Evolutionary conservation across 768 basidiomycete species (phyloP).

Genomic region (Pisolithus orientalis): DNA sequence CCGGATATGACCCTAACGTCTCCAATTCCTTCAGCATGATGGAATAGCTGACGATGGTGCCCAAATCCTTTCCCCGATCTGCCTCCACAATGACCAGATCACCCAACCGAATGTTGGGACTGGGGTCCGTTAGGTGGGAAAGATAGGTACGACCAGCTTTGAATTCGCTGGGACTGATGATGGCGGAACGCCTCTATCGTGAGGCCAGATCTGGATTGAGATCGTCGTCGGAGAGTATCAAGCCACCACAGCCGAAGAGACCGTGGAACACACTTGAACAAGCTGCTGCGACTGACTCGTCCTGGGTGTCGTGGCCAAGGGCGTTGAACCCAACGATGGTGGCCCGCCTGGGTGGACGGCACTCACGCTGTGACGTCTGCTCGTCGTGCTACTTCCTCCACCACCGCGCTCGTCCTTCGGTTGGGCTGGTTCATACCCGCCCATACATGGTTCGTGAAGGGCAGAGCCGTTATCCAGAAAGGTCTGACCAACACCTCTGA

Average conservation of each 20-base stretch:
- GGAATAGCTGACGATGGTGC: slow-evolving; percentile 86
- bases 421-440: slow-evolving; percentile 56
- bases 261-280: slow-evolving; percentile 28
- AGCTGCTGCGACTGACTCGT: slow-evolving; percentile 24
- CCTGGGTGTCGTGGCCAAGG: slow-evolving; percentile 41
- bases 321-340: slow-evolving; percentile 66
- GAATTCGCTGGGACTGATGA: slow-evolving; percentile 86
- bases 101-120: slow-evolving; percentile 64
- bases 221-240: slow-evolving; percentile 75
- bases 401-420: slow-evolving; percentile 51
- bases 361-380: slow-evolving; percentile 76
- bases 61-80: slow-evolving; percentile 89
- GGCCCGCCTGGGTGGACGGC: slow-evolving; percentile 70
- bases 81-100: slow-evolving; percentile 98
- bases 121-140: slow-evolving; percentile 78
- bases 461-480: slow-evolving; percentile 67
- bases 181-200: slow-evolving; percentile 82
- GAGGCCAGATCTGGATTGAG: slow-evolving; percentile 64
- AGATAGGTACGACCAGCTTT: slow-evolving; percentile 94
- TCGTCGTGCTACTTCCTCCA: slow-evolving; percentile 73
- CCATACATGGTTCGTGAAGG: slow-evolving; percentile 76
- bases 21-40: slow-evolving; percentile 89
- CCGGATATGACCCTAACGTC: slow-evolving; percentile 56
- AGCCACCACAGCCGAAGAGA: slow-evolving; percentile 42
- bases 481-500: slow-evolving; percentile 74